A percentile compares a stretch with the other conserved stretches of the same genome.
phyloP scores from a whole-genome alignment of 2,329 filamentous ascomycete genomes.

The Botrytis fragariae region DNA sequence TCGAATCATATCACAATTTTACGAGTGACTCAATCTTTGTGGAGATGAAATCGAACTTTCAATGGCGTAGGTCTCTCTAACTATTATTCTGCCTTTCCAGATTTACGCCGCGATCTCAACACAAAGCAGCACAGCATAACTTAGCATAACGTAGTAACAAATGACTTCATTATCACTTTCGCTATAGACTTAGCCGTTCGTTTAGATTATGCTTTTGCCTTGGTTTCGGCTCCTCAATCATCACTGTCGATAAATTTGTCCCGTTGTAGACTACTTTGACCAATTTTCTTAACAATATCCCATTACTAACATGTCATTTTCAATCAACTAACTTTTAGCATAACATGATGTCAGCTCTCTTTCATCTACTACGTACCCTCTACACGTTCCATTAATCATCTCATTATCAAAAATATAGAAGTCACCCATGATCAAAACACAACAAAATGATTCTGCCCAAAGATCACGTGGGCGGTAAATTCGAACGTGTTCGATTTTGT shows the following conservation, averaged over 20 bases:
- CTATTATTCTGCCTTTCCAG: not conserved
- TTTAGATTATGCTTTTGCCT: not conserved
- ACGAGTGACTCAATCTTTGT: not conserved
- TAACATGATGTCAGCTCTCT: rapidly evolving
- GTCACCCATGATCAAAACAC: not conserved
- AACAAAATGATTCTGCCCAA: not conserved
- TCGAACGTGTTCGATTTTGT: too few species aligned
- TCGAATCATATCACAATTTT: not conserved
- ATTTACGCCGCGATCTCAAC: not conserved
- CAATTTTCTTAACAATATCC: not conserved
- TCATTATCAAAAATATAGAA: not conserved
- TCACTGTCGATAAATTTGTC: not conserved
- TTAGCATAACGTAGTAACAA: not conserved
- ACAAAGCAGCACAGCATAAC: too few species aligned
- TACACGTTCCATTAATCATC: not conserved
- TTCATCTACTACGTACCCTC: not conserved
- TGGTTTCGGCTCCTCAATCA: not conserved
- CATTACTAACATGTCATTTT: not conserved
- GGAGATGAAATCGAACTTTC: not conserved
- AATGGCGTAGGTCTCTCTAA: not conserved
- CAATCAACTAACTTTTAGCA: not conserved
- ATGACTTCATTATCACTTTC: not conserved
- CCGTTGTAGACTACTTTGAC: not conserved
- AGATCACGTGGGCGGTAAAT: not conserved
- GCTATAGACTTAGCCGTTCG: not conserved